Base-by-base conservation (phyloP, 1,284 basidiomycete genomes). In the Amylostereum areolatum region DNA sequence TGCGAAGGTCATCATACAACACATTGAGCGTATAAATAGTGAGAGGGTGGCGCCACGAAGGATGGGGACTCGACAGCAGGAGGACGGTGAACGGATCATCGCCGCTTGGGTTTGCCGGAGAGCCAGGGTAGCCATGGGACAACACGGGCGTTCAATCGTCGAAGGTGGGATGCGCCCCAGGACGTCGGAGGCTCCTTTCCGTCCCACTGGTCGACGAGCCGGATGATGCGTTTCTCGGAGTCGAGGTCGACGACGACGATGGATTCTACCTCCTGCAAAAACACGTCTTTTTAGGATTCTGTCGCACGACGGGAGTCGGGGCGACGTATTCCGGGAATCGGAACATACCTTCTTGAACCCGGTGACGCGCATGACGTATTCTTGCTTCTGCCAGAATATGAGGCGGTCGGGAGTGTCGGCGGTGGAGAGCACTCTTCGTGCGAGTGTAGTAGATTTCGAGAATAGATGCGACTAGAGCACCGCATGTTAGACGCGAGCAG, bases 231-330 rank as follows among this genome's bases (percentile, higher is more conserved):
- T 49, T 80, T 75, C 25, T 81, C 64, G 1, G 78, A 77, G 59
- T 86, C 82, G 34, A 86, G 62, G 47, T 85, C 79, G 28, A 88
- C 77, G 5, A 77, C 62, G 28, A 88, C 70, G 31, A 87, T 74
- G 1, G 83, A 87, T 31, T 78, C 69, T 24, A 84, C 64, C 2
- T 66, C 56, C 70, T 72, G 46, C 3, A 6, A 10, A 6, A 10
- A 7, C 5, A 25, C 18, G 30, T n/a, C 29, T 35, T 40, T 8
- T 30, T 10, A 24, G 24, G 28, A 11, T 39, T 18, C 12, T 27
- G 7, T 10, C 27, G 8, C 7, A 41, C 29, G 27, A 44, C n/a
- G 3, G 11, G 11, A 32, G 24, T 30, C 34, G 33, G 11, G 41
- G 28, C 37, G 35, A 11, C 18, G 31, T 25, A 33, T 18, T 18